phyloP scores from a whole-genome alignment of 345 rosid genomes.

The Gossypium rotundifolium region DNA sequence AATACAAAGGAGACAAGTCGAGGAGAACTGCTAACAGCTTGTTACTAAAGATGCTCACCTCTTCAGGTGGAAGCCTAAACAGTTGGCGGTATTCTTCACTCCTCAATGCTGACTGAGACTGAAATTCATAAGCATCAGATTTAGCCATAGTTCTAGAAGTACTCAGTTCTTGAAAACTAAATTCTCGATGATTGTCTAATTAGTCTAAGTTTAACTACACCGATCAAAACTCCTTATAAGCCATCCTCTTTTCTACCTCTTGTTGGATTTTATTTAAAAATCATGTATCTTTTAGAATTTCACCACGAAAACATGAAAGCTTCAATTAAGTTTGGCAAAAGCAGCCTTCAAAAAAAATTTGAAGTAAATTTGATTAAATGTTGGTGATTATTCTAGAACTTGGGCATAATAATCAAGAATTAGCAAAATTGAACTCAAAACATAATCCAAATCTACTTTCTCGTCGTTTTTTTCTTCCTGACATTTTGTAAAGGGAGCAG shows the following conservation, averaged over 20 bases:
- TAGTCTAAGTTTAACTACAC: neutral
- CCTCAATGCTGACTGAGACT: constrained; percentile 47
- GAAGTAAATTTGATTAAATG: neutral
- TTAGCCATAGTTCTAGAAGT: neutral
- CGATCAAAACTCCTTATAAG: neutral
- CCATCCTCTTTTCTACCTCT: neutral
- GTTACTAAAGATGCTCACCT: constrained; percentile 39
- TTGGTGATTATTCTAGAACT: neutral
- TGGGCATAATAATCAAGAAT: neutral
- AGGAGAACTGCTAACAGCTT: neutral
- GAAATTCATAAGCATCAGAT: constrained; percentile 15
- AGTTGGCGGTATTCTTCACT: constrained; percentile 89
- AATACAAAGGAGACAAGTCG: neutral
- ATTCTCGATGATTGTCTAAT: neutral
- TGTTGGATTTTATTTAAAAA: neutral
- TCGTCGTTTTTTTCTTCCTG: neutral
- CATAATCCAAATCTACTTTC: neutral
- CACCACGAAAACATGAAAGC: neutral
- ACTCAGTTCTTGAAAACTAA: neutral
- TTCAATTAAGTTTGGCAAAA: neutral
- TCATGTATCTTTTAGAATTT: neutral
- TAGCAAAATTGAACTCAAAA: neutral
- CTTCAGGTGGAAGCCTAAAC: constrained; percentile 77
- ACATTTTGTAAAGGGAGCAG: neutral
- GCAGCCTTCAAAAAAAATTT: neutral